Percentiles rank a stretch among this genome's conserved stretches.
Evolutionary conservation across 2,329 filamentous ascomycete species (phyloP).

Genomic region (Botryosphaeria dothidea): DNA sequence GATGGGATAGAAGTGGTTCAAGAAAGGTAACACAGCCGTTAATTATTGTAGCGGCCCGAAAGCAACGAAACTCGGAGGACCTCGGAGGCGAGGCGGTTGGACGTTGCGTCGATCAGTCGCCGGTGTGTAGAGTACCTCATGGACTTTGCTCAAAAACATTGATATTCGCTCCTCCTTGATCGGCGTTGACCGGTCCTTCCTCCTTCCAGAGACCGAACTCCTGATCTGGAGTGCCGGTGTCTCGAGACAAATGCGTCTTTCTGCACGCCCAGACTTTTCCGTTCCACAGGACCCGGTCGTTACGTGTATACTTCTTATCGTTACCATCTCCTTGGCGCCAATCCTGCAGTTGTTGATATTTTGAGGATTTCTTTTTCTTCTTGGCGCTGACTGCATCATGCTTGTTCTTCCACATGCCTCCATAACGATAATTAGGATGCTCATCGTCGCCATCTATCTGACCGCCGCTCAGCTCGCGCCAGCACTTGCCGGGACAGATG

Average conservation of each 20-base stretch:
- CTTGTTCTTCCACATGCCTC: conserved; percentile 31
- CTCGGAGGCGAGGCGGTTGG: conserved; percentile 22
- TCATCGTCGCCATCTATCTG: conserved; percentile 43
- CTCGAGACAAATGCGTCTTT: conserved; percentile 7
- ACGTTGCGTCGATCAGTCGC: background rate
- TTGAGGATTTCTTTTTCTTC: conserved; percentile 32
- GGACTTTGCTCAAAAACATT: background rate
- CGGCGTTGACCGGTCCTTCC: background rate
- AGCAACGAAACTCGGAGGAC: conserved; percentile 12
- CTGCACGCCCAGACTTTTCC: conserved; percentile 6
- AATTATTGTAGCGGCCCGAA: background rate
- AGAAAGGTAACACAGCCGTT: conserved; percentile 3
- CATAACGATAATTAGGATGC: conserved; percentile 36
- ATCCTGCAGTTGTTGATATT: background rate
- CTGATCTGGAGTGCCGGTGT: background rate
- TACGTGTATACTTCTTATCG: background rate
- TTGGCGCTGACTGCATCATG: conserved; percentile 39
- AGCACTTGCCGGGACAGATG: conserved; percentile 46
- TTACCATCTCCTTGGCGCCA: background rate
- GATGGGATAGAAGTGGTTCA: background rate
- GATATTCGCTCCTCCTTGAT: background rate
- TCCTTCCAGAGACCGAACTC: conserved; percentile 1
- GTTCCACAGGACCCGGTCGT: conserved; percentile 3
- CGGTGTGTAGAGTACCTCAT: conserved; percentile 20
- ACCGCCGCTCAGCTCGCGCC: conserved; percentile 46